A percentile compares a stretch with the other conserved stretches of the same genome.
phyloP scores from a whole-genome alignment of 2,329 filamentous ascomycete genomes.

The Ascochyta koolunga region DNA sequence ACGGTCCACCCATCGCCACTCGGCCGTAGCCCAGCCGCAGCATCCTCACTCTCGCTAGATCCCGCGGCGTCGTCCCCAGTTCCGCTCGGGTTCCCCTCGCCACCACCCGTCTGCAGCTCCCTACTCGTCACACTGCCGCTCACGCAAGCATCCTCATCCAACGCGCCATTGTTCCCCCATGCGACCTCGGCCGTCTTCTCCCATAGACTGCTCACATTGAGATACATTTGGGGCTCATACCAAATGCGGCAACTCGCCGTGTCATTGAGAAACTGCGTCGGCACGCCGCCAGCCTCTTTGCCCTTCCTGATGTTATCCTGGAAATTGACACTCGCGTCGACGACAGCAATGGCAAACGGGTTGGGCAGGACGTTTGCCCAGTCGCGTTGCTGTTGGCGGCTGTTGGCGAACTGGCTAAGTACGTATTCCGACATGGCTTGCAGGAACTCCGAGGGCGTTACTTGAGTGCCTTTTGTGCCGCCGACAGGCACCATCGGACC shows the following conservation, averaged over 20 bases:
- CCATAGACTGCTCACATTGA: slow-evolving; percentile 62
- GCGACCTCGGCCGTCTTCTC: slow-evolving; percentile 41
- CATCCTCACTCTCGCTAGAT: slow-evolving; percentile 21
- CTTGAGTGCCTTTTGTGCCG: slow-evolving; percentile 53
- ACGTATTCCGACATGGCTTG: slow-evolving; percentile 26
- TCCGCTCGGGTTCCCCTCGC: slow-evolving; percentile 28
- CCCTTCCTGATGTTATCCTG: slow-evolving; percentile 48
- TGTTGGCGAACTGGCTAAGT: slow-evolving; percentile 24
- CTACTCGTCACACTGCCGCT: slow-evolving; percentile 34
- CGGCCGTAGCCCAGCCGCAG: slow-evolving; percentile 19
- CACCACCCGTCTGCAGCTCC: slow-evolving; percentile 35
- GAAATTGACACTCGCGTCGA: slow-evolving; percentile 45
- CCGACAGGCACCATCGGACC: slow-evolving; percentile 53
- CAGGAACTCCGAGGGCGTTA: slow-evolving; percentile 35
- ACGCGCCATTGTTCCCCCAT: slow-evolving; percentile 35
- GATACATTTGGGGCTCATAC: slow-evolving; percentile 61
- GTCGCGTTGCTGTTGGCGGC: slow-evolving; percentile 12
- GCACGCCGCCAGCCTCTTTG: slow-evolving; percentile 43
- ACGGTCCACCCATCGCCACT: slow-evolving; percentile 14
- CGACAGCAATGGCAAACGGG: slow-evolving; percentile 28
- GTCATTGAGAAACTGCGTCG: slow-evolving; percentile 67
- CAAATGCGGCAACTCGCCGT: slow-evolving; percentile 67
- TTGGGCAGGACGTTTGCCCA: slow-evolving; percentile 35
- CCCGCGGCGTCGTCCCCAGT: slow-evolving; percentile 10
- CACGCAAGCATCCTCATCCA: slow-evolving; percentile 39